A percentile compares a stretch with the other conserved stretches of the same genome.
Evolutionary conservation across 345 rosid species (phyloP).

Genomic region (Gossypium raimondii): DNA sequence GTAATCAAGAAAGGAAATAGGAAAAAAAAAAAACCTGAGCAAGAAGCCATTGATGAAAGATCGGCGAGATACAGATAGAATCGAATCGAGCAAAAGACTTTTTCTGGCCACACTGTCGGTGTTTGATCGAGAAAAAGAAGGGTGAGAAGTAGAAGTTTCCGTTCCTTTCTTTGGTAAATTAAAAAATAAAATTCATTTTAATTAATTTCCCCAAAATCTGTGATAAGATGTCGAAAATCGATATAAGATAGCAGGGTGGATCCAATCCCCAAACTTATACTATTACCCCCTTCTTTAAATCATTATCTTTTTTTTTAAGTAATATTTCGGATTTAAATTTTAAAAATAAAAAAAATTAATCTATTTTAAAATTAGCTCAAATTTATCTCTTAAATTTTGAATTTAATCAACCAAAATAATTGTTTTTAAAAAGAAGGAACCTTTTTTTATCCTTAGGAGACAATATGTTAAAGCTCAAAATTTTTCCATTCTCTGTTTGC

Average conservation of each 20-base stretch:
- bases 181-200: not conserved
- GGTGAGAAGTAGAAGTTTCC: not conserved
- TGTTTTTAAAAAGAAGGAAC: no score
- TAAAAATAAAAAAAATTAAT: not conserved
- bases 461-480: not conserved
- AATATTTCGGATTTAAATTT: no score
- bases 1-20: not conserved
- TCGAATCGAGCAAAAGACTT: slow-evolving; percentile 10
- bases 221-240: slow-evolving; percentile 10
- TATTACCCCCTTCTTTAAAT: no score
- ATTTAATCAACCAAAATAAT: no score
- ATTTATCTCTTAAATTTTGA: no score
- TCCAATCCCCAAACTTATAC: not conserved
- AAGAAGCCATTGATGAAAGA: slow-evolving; percentile 27
- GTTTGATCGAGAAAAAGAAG: not conserved
- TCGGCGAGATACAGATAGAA: not conserved
- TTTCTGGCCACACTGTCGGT: slow-evolving; percentile 14
- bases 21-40: slow-evolving; percentile 14
- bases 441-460: not conserved
- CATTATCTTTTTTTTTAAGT: no score
- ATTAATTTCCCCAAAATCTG: slow-evolving; percentile 12
- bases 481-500: not conserved
- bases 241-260: not conserved
- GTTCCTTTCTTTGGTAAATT: slow-evolving; percentile 6
- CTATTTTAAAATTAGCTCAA: no score